Base-by-base conservation (phyloP, 2,329 filamentous ascomycete species). In the Colletotrichum gigasporum region DNA sequence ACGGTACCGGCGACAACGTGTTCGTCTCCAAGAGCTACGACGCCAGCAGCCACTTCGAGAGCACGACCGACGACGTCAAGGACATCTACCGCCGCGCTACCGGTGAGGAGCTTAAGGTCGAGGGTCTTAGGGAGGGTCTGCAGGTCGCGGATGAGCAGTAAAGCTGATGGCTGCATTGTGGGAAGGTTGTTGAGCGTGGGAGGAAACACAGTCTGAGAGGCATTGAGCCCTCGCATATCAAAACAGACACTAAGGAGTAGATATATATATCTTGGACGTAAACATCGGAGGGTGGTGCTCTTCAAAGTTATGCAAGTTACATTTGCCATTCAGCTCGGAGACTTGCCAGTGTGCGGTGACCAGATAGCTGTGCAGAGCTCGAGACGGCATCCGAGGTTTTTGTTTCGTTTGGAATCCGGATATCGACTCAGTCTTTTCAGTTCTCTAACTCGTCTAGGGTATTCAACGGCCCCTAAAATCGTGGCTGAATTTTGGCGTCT, bases 11-110 rank as follows among this genome's bases (percentile, higher is more conserved):
- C 71, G 94, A 97, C 83, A 94, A 94, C 80, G 91, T 99, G 78
- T 99, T 94, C 83, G 94, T 99, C 77, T 97, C 94, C 74, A 97
- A 96, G 89, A 97, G 93, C 83, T 99, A 99, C 81, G 96, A 99
- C 75, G 93, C 96, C 55, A 96, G 92, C 69, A 97, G 92, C 78
- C 96, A 99, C 85, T 99, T 99, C 74, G 96, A 99, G 87, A 97
- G 93, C 34, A 86, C 83, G 47, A 87, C 85, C 82, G 96, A 97
- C 77, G 95, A 99, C 79, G 94, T 99, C 75, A 91, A 90, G 82
- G 93, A 98, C 77, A 93, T 99, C 72, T 99, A 97, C 84, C 85
- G 83, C 71, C 90, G 96, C 72, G 91, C 90, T 70, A 88, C 91
- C 66, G 93, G 94, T 58, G 89, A 96, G 78, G 92, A 96, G 78